A percentile compares a stretch with the other conserved stretches of the same genome.
Evolutionary conservation across 257 asterid species (phyloP).

Genomic region (Plantago major): DNA sequence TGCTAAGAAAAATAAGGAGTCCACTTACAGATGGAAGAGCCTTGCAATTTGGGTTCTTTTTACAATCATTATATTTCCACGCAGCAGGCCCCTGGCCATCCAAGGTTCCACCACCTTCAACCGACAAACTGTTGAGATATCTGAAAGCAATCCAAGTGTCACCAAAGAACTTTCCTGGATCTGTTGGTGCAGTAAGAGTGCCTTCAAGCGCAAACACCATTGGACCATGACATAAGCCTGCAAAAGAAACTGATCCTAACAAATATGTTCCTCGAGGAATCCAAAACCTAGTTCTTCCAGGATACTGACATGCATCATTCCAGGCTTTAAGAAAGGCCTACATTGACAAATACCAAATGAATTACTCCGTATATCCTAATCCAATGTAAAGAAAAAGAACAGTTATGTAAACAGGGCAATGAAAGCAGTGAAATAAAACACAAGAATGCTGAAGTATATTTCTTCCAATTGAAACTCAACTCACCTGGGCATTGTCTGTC

Average conservation of each 20-base stretch:
- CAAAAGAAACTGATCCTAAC: constrained; percentile 37
- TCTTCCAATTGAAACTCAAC: not conserved
- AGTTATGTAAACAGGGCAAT: not conserved
- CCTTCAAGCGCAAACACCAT: constrained; percentile 36
- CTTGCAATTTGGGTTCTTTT: constrained; percentile 27
- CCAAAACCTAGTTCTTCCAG: constrained; percentile 40
- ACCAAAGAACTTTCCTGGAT: constrained; percentile 16
- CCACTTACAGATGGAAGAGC: constrained; percentile 47
- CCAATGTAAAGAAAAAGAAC: not conserved
- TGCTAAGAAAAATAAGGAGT: too few relatives aligned
- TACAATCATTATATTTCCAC: constrained; percentile 58
- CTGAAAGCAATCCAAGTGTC: constrained; percentile 59
- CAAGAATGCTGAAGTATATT: not conserved
- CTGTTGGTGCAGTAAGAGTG: constrained; percentile 34
- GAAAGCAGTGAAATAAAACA: not conserved
- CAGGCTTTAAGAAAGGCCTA: constrained; percentile 67
- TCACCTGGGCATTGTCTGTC: constrained; percentile 27
- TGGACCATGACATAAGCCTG: constrained; percentile 47
- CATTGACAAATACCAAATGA: not conserved
- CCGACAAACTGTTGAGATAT: constrained; percentile 28
- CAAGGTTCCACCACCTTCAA: constrained; percentile 52
- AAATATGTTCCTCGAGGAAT: constrained; percentile 51
- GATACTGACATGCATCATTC: constrained; percentile 51
- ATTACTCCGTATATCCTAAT: not conserved
- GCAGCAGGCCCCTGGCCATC: constrained; percentile 58